phyloP scores from a whole-genome alignment of 2,329 filamentous ascomycete genomes.

The Ceratocystis eucalypticola region DNA sequence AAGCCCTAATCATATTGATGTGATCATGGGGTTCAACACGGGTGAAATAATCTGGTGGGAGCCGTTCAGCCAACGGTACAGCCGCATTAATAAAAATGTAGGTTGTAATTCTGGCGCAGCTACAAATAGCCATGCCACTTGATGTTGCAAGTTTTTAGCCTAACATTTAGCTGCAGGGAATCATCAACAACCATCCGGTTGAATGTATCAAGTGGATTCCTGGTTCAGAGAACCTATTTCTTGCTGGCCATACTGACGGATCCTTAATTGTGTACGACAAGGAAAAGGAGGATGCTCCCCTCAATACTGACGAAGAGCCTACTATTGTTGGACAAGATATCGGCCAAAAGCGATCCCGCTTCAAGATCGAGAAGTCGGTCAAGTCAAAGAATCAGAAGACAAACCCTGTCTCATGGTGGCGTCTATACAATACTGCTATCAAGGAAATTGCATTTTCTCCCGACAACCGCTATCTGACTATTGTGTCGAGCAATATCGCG shows the following conservation, averaged over 20 bases:
- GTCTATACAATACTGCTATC: conserved; percentile 77
- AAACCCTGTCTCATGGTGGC: conserved; percentile 89
- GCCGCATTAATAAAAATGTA: conserved; percentile 89
- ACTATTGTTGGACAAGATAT: conserved; percentile 23
- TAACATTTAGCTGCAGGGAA: conserved; percentile 41
- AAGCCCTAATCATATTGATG: conserved; percentile 64
- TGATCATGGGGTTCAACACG: conserved; percentile 91
- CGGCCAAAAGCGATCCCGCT: conserved; percentile 33
- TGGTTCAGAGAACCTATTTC: conserved; percentile 80
- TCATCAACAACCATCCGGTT: conserved; percentile 75
- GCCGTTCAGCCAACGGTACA: conserved; percentile 89
- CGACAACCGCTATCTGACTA: conserved; percentile 71
- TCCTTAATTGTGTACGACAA: conserved; percentile 91
- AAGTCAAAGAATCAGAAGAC: conserved; percentile 85
- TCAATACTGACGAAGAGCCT: conserved; percentile 53
- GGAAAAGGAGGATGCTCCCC: conserved; percentile 79
- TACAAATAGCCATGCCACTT: background rate
- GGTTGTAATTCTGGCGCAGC: background rate
- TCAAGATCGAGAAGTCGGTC: conserved; percentile 72
- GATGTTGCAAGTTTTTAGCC: background rate
- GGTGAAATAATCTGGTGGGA: conserved; percentile 99
- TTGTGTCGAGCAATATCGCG: conserved; percentile 83
- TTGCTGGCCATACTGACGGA: conserved; percentile 86
- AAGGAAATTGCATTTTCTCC: conserved; percentile 89
- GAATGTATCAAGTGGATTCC: conserved; percentile 88